Percentiles rank a stretch among this genome's conserved stretches.
Conservation (phyloP, 257 asterid genomes). For the Agastache rugosa region DNA sequence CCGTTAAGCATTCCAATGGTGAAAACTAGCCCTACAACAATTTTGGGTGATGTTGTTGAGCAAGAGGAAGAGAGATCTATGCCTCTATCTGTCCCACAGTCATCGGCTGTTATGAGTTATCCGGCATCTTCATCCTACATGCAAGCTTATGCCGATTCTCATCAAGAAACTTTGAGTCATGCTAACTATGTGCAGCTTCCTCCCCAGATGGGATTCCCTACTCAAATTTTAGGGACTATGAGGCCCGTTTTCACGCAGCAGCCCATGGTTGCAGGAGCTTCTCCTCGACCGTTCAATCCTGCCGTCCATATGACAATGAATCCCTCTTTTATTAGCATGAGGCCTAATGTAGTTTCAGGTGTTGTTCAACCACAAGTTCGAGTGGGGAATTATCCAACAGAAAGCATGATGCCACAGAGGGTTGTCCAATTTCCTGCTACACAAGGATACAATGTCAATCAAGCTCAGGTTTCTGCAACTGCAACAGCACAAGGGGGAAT, state of each 20-base stretch:
- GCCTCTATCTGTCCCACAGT: conserved; percentile 54
- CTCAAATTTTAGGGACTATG: conserved; percentile 60
- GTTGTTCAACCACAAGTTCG: conserved; percentile 61
- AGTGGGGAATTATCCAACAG: conserved; percentile 63
- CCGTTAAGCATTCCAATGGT: conserved; percentile 51
- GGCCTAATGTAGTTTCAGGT: conserved; percentile 51
- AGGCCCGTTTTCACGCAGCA: conserved; percentile 63
- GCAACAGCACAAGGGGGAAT: conserved; percentile 54
- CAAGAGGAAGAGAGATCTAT: conserved; percentile 57
- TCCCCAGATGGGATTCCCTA: conserved; percentile 74
- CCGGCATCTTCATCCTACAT: conserved; percentile 61
- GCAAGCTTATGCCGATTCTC: conserved; percentile 65
- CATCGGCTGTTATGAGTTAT: conserved; percentile 47
- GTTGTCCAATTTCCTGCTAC: conserved; percentile 63
- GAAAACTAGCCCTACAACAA: conserved; percentile 45
- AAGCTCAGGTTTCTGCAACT: conserved; percentile 58
- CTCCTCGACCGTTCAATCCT: conserved; percentile 69
- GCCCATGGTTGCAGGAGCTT: conserved; percentile 49
- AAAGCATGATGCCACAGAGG: conserved; percentile 56
- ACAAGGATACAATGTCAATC: conserved; percentile 63
- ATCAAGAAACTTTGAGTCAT: conserved; percentile 54
- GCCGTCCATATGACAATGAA: conserved; percentile 69
- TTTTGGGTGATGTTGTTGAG: conserved; percentile 47
- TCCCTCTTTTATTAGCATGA: conserved; percentile 66
- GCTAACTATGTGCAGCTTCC: conserved; percentile 62